phyloP scores from a whole-genome alignment of 352 stramenopile species.

The Globisporangium cederbergense region DNA sequence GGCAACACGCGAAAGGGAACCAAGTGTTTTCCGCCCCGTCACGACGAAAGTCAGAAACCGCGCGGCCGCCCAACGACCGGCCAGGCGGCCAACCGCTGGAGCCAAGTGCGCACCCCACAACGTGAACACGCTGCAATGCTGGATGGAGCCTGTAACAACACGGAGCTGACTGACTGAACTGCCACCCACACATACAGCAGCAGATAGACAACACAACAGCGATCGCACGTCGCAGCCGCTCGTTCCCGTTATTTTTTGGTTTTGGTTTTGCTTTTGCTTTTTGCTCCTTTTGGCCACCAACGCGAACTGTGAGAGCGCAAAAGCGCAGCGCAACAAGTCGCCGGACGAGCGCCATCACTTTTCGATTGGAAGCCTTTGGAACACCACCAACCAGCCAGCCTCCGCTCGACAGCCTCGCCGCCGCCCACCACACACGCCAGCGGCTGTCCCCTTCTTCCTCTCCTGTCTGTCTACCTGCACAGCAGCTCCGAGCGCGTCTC shows the following conservation, averaged over 20 bases:
- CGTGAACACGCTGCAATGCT: neutral
- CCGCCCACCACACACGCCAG: neutral
- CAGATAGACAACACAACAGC: too few species aligned
- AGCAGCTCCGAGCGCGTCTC: constrained; percentile 3
- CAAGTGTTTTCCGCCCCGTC: constrained; percentile 11
- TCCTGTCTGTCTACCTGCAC: neutral
- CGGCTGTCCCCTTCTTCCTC: constrained; percentile 2
- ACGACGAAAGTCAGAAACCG: constrained; percentile 20
- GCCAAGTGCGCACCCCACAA: constrained; percentile 8
- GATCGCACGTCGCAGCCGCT: constrained; percentile 2
- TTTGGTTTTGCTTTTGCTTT: neutral
- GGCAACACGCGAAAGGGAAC: constrained; percentile 18
- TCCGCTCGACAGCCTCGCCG: neutral
- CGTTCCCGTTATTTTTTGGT: constrained; percentile 9
- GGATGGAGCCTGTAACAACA: neutral
- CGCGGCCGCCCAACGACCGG: constrained; percentile 6
- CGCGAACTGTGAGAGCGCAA: neutral
- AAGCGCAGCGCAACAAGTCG: neutral
- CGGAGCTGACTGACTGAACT: constrained; percentile 3
- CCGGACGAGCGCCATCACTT: constrained; percentile 20
- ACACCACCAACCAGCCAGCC: neutral
- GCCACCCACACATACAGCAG: neutral
- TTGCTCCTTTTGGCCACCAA: neutral
- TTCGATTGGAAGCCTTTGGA: constrained; percentile 20
- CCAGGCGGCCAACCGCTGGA: constrained; percentile 5